Percentiles rank a stretch among this genome's conserved stretches.
Evolutionary conservation across 192 early-diverging fungal species (phyloP).

Genomic region (Coemansia sp.): DNA sequence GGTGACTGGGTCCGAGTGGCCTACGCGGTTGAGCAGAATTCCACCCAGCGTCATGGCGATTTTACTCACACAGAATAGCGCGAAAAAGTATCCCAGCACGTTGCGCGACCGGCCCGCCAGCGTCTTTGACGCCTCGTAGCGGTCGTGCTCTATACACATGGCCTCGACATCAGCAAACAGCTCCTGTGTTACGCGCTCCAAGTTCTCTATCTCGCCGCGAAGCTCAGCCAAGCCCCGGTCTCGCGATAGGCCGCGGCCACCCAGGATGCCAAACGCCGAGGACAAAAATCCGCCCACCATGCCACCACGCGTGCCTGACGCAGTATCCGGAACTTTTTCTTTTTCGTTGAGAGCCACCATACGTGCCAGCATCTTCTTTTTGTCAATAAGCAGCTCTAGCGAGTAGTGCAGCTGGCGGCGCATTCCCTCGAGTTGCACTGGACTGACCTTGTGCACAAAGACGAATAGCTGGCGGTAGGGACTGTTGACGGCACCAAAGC

Average conservation of each 20-base stretch:
- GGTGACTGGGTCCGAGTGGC: constrained; percentile 83
- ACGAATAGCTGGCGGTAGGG: constrained; percentile 85
- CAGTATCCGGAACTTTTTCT: constrained; percentile 13
- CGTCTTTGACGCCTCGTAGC: constrained; percentile 66
- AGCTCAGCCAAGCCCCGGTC: constrained; percentile 40
- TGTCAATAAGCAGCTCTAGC: constrained; percentile 65
- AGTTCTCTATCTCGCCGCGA: constrained; percentile 44
- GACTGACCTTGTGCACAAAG: constrained; percentile 69
- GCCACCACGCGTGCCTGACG: background rate
- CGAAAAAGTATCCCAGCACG: constrained; percentile 82
- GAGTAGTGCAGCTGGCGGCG: constrained; percentile 71
- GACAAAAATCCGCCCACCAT: constrained; percentile 26
- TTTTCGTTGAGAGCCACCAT: constrained; percentile 37
- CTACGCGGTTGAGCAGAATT: constrained; percentile 72
- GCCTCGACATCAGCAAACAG: constrained; percentile 81
- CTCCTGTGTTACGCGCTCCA: constrained; percentile 68
- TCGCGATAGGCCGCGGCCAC: constrained; percentile 7
- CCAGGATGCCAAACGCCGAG: constrained; percentile 28
- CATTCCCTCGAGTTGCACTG: constrained; percentile 57
- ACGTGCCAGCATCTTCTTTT: constrained; percentile 63
- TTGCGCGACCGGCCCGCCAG: constrained; percentile 79
- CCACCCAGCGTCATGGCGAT: constrained; percentile 80
- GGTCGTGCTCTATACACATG: constrained; percentile 71
- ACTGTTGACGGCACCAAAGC: constrained; percentile 91
- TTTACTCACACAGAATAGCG: constrained; percentile 89